Evolutionary conservation across 2,329 filamentous ascomycete genomes (phyloP).

Genomic region (Colletotrichum liriopes): DNA sequence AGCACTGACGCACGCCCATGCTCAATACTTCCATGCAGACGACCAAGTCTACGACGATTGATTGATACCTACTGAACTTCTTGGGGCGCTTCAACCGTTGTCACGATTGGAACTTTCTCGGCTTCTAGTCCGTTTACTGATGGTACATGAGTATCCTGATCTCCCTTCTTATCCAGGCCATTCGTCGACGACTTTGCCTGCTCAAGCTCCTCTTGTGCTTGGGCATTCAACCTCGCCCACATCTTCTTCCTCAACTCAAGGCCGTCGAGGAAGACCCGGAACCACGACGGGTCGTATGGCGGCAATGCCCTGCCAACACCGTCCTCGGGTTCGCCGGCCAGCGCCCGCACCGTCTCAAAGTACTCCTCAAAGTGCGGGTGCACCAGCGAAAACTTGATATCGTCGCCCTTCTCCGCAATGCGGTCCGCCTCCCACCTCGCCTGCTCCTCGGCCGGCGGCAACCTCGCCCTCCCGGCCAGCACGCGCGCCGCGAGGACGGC

Average conservation of each 20-base stretch:
- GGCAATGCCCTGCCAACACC: slow-evolving; percentile 63
- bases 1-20: background rate
- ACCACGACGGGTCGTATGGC: slow-evolving; percentile 63
- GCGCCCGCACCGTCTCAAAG: slow-evolving; percentile 68
- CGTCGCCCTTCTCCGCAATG: slow-evolving; percentile 69
- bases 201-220: slow-evolving; percentile 26
- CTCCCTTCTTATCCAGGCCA: background rate
- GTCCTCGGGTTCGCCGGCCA: slow-evolving; percentile 63
- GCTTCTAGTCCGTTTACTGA: background rate
- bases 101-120: slow-evolving; percentile 24
- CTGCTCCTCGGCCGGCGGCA: slow-evolving; percentile 67
- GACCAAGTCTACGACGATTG: background rate
- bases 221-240: slow-evolving; percentile 68
- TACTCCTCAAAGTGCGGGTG: slow-evolving; percentile 77
- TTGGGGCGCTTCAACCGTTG: slow-evolving; percentile 14
- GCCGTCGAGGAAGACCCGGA: slow-evolving; percentile 66
- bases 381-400: slow-evolving; percentile 69
- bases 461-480: slow-evolving; percentile 66
- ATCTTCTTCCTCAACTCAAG: slow-evolving; percentile 70
- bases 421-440: slow-evolving; percentile 71
- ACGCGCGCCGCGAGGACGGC: slow-evolving; percentile 73
- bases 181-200: background rate
- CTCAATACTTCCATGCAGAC: too few species aligned
- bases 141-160: background rate
- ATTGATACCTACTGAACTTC: slow-evolving; percentile 11